A percentile compares a stretch with the other conserved stretches of the same genome.
These are phyloP conservation scores for Avena insularis DNA, from an alignment of 176 grass and related monocot species.

Conservation along the genomic window DNA sequence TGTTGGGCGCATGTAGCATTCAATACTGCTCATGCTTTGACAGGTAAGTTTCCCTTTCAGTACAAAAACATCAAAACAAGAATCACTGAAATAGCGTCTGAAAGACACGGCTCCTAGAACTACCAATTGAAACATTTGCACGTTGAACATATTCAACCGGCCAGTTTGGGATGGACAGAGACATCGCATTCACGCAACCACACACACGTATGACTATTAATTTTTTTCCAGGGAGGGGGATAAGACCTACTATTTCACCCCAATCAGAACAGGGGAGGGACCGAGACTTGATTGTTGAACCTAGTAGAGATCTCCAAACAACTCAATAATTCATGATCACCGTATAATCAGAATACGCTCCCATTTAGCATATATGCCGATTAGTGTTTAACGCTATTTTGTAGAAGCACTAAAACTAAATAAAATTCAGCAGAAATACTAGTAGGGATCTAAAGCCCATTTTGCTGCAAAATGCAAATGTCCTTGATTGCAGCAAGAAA, in stretches of 20 bases:
- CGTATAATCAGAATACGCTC: constrained; percentile 1
- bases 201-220: not conserved
- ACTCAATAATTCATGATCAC: constrained; percentile 4
- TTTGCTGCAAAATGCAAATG: not conserved
- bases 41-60: not conserved
- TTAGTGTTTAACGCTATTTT: not conserved
- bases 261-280: not conserved
- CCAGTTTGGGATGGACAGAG: not conserved
- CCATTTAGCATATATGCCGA: not conserved
- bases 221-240: not conserved
- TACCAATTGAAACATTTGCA: not conserved
- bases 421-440: not conserved
- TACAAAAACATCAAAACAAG: not conserved
- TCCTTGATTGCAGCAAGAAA: not conserved
- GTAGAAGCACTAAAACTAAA: not conserved
- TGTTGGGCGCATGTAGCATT: not conserved
- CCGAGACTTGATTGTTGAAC: not conserved
- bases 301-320: not conserved
- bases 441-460: not conserved
- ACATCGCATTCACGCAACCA: not conserved
- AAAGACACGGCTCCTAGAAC: not conserved
- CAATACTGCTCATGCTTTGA: not conserved
- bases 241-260: not conserved
- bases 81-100: not conserved
- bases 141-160: not conserved